Percentiles rank a stretch among this genome's conserved stretches.
phyloP scores from a whole-genome alignment of 148 eudicot genomes.

The Fagopyrum tataricum region DNA sequence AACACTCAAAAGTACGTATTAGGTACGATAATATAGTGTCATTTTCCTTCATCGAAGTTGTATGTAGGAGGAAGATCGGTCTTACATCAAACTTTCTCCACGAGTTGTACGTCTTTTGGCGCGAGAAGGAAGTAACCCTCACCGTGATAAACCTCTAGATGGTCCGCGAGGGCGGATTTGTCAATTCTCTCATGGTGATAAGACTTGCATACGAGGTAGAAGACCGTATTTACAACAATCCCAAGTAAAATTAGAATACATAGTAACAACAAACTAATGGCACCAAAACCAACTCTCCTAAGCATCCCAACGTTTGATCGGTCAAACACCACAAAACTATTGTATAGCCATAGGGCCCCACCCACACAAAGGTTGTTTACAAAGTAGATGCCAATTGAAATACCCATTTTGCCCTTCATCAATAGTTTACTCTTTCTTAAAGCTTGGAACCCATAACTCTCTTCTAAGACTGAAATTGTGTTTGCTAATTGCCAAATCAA shows the following conservation, averaged over 20 bases:
- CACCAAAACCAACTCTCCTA: conserved; percentile 28
- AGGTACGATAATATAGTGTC: no score
- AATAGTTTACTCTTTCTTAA: neutral
- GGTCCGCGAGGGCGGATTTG: conserved; percentile 45
- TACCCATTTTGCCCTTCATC: conserved; percentile 14
- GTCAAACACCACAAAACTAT: conserved; percentile 18
- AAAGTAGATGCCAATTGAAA: neutral
- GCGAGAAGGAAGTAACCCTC: conserved; percentile 21
- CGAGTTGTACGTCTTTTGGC: neutral
- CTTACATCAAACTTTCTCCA: neutral
- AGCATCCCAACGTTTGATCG: conserved; percentile 16
- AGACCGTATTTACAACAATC: conserved; percentile 43
- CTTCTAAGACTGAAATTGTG: conserved; percentile 6
- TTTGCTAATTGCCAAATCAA: conserved; percentile 13
- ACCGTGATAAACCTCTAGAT: conserved; percentile 51
- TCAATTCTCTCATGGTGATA: conserved; percentile 55
- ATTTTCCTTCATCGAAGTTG: no score
- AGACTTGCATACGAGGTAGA: conserved; percentile 63
- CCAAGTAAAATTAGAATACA: conserved; percentile 28
- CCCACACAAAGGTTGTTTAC: conserved; percentile 2
- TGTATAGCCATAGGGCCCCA: neutral
- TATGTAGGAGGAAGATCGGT: no score
- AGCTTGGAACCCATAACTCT: conserved; percentile 11
- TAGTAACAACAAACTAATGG: conserved; percentile 24
- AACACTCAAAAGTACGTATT: no score